A percentile compares a stretch with the other conserved stretches of the same genome.
Evolutionary conservation across 352 stramenopile genomes (phyloP).

Genomic region (Blastocystis sp.): DNA sequence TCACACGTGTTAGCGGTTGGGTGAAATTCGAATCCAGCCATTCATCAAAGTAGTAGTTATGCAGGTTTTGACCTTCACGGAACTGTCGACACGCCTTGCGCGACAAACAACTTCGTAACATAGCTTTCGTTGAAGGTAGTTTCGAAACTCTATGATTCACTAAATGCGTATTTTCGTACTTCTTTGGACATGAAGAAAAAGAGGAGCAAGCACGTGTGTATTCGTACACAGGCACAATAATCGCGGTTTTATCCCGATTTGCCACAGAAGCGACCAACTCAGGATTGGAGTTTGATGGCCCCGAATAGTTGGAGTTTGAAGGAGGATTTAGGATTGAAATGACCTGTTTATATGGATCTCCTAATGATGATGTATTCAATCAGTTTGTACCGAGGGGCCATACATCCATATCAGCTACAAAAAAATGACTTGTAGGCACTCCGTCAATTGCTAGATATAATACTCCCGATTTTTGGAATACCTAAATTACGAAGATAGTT

Average conservation of each 20-base stretch:
- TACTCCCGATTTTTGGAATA: neutral
- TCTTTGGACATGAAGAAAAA: neutral
- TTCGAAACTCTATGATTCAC: too few relatives aligned
- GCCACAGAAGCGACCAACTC: neutral
- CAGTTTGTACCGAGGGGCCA: neutral
- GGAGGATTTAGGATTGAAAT: neutral
- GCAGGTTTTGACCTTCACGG: constrained; percentile 25
- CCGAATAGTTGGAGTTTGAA: neutral
- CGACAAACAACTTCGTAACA: neutral
- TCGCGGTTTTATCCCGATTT: neutral
- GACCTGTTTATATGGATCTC: neutral
- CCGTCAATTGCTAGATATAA: neutral
- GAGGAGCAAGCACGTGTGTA: neutral
- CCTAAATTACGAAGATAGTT: constrained; percentile 35
- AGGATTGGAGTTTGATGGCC: neutral
- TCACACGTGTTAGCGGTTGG: neutral
- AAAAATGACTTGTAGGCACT: constrained; percentile 40
- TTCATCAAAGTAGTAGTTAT: constrained; percentile 59
- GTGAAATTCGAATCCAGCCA: constrained; percentile 11
- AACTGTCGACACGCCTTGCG: neutral
- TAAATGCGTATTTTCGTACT: neutral
- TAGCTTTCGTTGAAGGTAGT: neutral
- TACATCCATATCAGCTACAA: constrained; percentile 52
- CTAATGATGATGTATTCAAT: neutral
- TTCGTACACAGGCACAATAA: constrained; percentile 51